Percentiles rank a stretch among this genome's conserved stretches.
Conservation (phyloP, 164 flowering plant species). For the Akebia trifoliata region DNA sequence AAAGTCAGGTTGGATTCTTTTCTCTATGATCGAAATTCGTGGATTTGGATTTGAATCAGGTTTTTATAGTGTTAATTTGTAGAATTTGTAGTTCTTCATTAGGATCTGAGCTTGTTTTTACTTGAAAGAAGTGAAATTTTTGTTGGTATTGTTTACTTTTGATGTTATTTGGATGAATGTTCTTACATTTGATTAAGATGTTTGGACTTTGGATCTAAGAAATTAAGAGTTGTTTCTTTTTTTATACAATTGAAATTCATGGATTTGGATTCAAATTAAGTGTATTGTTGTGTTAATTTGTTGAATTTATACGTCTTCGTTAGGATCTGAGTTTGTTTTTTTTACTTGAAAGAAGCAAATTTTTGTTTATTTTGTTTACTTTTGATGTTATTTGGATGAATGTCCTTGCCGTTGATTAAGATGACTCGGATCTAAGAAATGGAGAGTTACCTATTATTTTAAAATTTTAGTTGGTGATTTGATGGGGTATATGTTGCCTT, state of each 20-base stretch:
- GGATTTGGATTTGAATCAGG: not conserved
- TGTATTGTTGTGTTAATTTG: not conserved
- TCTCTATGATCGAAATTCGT: not conserved
- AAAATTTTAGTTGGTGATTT: no score
- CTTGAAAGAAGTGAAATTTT: not conserved
- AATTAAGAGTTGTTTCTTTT: not conserved
- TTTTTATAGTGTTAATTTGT: not conserved
- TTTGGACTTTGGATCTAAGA: constrained; percentile 2
- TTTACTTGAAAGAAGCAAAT: not conserved
- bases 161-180: constrained; percentile 1
- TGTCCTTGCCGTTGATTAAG: not conserved
- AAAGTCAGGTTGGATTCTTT: constrained; percentile 48
- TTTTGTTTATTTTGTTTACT: not conserved
- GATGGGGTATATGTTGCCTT: no score
- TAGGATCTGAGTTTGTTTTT: not conserved
- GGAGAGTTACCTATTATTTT: not conserved
- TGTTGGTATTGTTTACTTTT: not conserved
- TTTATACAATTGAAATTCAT: not conserved
- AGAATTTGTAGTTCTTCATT: not conserved
- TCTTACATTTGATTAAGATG: not conserved
- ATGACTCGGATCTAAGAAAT: constrained; percentile 4
- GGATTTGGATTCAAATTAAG: not conserved
- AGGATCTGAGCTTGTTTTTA: not conserved
- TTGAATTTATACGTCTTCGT: not conserved
- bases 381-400: constrained; percentile 1